Conservation (phyloP, 225 moss, liverwort and hornwort genomes). For the Anthoceros angustus region DNA sequence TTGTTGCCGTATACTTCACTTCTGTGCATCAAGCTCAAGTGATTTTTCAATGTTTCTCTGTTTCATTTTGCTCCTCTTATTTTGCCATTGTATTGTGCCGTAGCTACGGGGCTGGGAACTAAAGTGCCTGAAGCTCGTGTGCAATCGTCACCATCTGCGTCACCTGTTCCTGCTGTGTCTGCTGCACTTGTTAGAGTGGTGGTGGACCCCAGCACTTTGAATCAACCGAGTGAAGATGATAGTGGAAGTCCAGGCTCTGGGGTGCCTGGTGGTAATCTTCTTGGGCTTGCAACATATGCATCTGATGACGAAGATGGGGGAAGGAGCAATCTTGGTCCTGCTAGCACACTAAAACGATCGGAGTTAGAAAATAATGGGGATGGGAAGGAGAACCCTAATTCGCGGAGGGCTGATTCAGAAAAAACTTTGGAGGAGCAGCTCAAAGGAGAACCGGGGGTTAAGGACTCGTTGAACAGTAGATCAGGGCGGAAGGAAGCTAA, state of each 20-base stretch:
- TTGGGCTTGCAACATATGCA: constrained; percentile 95
- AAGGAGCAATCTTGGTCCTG: constrained; percentile 23
- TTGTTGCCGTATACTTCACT: no score
- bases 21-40: background rate
- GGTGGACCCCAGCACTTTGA: constrained; percentile 38
- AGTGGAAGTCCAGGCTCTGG: constrained; percentile 61
- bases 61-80: background rate
- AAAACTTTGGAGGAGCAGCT: background rate
- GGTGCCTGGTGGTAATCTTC: constrained; percentile 57
- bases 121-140: constrained; percentile 19
- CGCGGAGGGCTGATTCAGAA: constrained; percentile 8
- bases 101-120: background rate
- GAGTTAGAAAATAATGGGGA: constrained; percentile 19
- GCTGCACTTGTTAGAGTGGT: constrained; percentile 45
- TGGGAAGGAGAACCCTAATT: constrained; percentile 11
- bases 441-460: background rate
- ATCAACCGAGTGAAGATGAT: constrained; percentile 39
- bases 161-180: constrained; percentile 18
- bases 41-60: background rate
- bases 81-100: background rate
- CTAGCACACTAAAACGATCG: constrained; percentile 9
- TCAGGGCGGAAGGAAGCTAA: background rate
- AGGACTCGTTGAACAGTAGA: background rate
- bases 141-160: constrained; percentile 25
- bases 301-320: constrained; percentile 88